These are phyloP conservation scores for Xanthoparmelia taractica DNA, from an alignment of 495 filamentous ascomycete species.

Conservation along the genomic window DNA sequence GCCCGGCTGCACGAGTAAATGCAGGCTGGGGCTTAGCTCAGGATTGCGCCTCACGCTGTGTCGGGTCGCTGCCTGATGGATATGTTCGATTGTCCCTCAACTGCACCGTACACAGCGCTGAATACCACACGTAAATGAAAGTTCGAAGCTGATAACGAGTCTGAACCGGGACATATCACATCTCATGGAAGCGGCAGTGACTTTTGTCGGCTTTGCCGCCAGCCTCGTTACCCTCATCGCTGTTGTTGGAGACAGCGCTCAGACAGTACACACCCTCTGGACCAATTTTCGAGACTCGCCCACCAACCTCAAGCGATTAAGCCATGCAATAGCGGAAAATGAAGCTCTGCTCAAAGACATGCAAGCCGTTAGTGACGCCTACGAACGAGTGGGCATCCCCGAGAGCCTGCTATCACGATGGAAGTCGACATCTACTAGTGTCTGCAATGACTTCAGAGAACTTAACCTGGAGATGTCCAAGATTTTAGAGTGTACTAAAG, in stretches of 20 bases:
- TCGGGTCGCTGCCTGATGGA: neutral
- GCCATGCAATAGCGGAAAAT: neutral
- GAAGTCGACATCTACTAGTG: neutral
- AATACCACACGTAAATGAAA: neutral
- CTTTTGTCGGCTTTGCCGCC: conserved; percentile 1
- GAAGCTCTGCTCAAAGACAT: conserved; percentile 3
- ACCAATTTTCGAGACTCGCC: neutral
- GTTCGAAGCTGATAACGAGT: neutral
- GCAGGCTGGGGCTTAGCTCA: neutral
- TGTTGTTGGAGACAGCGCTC: neutral
- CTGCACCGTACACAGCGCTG: neutral
- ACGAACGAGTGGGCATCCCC: neutral
- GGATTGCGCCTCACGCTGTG: neutral
- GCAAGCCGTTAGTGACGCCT: conserved; percentile 1
- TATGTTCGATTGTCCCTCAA: neutral
- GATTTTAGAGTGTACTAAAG: conserved; percentile 1
- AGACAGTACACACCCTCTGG: neutral
- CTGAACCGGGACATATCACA: neutral
- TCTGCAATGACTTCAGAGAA: neutral
- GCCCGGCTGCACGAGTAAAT: too few species aligned
- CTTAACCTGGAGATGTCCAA: neutral
- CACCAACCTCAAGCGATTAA: neutral
- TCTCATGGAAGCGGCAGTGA: neutral
- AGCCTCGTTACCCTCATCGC: neutral
- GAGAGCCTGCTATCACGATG: neutral